A percentile compares a stretch with the other conserved stretches of the same genome.
phyloP scores from a whole-genome alignment of 495 filamentous ascomycete species.

The Penicillium fimorum region DNA sequence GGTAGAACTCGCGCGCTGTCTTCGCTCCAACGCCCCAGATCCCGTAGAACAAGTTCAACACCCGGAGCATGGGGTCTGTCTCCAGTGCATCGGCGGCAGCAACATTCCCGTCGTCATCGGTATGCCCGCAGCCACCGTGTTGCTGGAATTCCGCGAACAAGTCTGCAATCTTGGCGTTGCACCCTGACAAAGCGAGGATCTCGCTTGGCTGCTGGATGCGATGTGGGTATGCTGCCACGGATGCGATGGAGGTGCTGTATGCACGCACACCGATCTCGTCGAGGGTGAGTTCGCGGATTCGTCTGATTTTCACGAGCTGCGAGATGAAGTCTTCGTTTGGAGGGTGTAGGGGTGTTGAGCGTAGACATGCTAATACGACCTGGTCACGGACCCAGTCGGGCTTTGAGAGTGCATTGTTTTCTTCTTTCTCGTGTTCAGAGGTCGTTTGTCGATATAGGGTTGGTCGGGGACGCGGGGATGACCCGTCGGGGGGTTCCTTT shows the following conservation, averaged over 20 bases:
- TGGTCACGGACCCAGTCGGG: conserved; percentile 68
- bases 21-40: conserved; percentile 91
- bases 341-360: conserved; percentile 64
- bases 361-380: conserved; percentile 76
- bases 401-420: conserved; percentile 50
- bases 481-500: conserved; percentile 18
- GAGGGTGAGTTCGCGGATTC: conserved; percentile 63
- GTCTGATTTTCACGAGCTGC: conserved; percentile 71
- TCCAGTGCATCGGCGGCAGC: conserved; percentile 63
- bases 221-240: conserved; percentile 79
- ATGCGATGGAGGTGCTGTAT: conserved; percentile 83
- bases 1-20: conserved; percentile 78
- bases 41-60: conserved; percentile 67
- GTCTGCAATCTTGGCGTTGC: conserved; percentile 73
- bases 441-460: conserved; percentile 64
- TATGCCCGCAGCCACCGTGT: conserved; percentile 17
- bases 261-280: conserved; percentile 83
- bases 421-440: conserved; percentile 73
- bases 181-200: conserved; percentile 72
- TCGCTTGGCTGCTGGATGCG: conserved; percentile 54
- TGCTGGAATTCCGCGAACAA: conserved; percentile 75
- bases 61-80: conserved; percentile 58
- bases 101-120: conserved; percentile 52
- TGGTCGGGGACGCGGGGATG: conserved; percentile 31
- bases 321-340: conserved; percentile 78